Base-by-base conservation (phyloP, 225 moss, liverwort and hornwort species). In the Ulota crispa region DNA sequence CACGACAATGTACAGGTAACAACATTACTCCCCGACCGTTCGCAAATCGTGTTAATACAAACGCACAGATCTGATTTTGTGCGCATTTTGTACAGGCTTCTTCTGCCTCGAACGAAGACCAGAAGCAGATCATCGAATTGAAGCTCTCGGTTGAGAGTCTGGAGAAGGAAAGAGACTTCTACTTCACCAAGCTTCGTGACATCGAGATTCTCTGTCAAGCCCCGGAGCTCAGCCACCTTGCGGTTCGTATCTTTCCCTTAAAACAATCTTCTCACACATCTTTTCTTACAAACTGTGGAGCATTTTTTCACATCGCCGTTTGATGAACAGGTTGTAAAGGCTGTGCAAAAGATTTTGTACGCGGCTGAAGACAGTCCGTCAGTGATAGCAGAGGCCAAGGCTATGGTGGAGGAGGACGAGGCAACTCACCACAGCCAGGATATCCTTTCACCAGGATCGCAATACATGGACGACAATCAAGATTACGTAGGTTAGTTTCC, bases 111-210 rank as follows among this genome's bases (percentile, higher is more conserved):
- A 84, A 47, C 34, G 89, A 88, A 68, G 92, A 87, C 32, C 79
- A 88, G 79, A 74, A 90, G 3, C 97, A 97, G 92, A 92, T 99
- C 27, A 99, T 94, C 26, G 95, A 99, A 86, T 84, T 99, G 75
- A 99, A 99, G 87, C 90, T 99, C 55, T 95, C 98, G 23, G 94
- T 99, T 4, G 98, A 99, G 80, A 95, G 92, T 81, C 73, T 95
- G 79, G 98, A 99, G 93, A 99, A 99, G 87, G 98, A 99, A 68
- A 93, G 98, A 28, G 98, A 99, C 66, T 99, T 99, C 75, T 99
- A 99, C 83, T 99, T 99, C 86, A 95, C 98, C 26, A 99, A 99
- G 91, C 95, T 99, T 31, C 93, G 98, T 71, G 98, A 99, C 69
- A 99, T 99, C 62, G 98, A 99, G 83, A 99, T 99, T 72, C 88